Evolutionary conservation across 2,329 filamentous ascomycete genomes (phyloP), one percentile per base, ranked within the genome.

Genomic region (Pezicula carpinea): DNA sequence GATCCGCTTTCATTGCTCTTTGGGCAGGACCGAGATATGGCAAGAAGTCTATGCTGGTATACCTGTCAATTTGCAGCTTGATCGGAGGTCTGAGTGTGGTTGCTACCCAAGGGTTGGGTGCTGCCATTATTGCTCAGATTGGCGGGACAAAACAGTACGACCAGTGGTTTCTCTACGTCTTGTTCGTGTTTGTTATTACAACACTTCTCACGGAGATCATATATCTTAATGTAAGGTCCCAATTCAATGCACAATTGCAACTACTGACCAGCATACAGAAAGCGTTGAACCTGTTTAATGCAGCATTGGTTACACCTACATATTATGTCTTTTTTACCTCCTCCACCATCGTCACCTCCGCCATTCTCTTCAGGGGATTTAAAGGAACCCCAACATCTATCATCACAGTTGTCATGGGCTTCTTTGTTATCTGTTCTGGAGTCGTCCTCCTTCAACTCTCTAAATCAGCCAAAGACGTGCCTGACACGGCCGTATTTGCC

Each of bases 321-420:
- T 99, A 99, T 70, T 99, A 99, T 66, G 93, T 99, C 55, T 92
- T 95, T 72, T 99, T 99, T 66, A 99, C 93, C 33, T 95, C 85
- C 58, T 87, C 90, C 5, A 97, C 93, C 17, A 96, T 99, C 55
- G 80, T 97, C 57, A 95, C 91, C 5, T 96, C 92, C 0, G 87
- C 91, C 3, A 83, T 99, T 39, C 74, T 99, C 3, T 97, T 97
- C 68, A 85, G 83, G 53, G 93, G 93, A 6, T 96, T 99, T 77
- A 92, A 95, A 63, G 93, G 92, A 31, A 88, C 88, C 0, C 76
- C 80, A 0, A 77, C 81, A 5, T 80, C 87, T 21, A 97, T 99
- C 48, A 76, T 88, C 39, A 96, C 90, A 0, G 87, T 97, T 23
- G 85, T 97, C 47, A 82, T 95, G 71, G 93, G 93, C 1, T 99